Base-by-base conservation (phyloP, 129 eudicot species). In the Helianthus annuus region DNA sequence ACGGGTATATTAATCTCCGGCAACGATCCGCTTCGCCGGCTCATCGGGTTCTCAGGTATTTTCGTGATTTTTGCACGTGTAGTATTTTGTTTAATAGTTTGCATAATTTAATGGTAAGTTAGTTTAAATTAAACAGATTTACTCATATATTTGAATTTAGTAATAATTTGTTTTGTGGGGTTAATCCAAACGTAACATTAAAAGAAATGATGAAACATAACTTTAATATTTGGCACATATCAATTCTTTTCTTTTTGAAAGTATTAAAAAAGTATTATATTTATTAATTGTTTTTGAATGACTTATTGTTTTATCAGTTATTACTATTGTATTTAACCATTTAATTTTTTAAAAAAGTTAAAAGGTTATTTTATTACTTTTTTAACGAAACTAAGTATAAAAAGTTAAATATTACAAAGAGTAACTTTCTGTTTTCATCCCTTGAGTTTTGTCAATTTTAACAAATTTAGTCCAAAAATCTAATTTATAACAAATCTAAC, bases 11-110 rank as follows among this genome's bases (percentile, higher is more conserved):
- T 66, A 86, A 89, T 82, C 91, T 86, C 76, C 81, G 91, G 40
- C 91, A 86, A 70, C 83, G 91, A 46, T 64, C 83, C 3, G 71
- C 88, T 5, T 77, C 88, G 42, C 83, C 87, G 44, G 80, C 85
- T 40, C 83, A 64, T 45, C 91, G 91, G 59, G 74, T 86, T 49
- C 82, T 86, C 74, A 83, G 91, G 91, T 86, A 80, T 13, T 11
- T 15, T 63, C 48, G 1, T 27, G 6, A 53, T 40, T 65, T 64
- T 45, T 65, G 36, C 53, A 44, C 53, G 54, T 17, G 2, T 54
- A 59, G 4, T 40, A 5, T 40, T 40, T 40, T 1, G 7, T 40
- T 5, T 64, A 36, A 15, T 63, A 32, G 4, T 17, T 27, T 39
- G 51, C 13, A n/a, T 45, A 44, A 45, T 44, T 75, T 1, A 9